Evolutionary conservation across 2,329 filamentous ascomycete genomes (phyloP), one percentile per base, ranked within the genome.

Genomic region (Hypoxylon sp.): DNA sequence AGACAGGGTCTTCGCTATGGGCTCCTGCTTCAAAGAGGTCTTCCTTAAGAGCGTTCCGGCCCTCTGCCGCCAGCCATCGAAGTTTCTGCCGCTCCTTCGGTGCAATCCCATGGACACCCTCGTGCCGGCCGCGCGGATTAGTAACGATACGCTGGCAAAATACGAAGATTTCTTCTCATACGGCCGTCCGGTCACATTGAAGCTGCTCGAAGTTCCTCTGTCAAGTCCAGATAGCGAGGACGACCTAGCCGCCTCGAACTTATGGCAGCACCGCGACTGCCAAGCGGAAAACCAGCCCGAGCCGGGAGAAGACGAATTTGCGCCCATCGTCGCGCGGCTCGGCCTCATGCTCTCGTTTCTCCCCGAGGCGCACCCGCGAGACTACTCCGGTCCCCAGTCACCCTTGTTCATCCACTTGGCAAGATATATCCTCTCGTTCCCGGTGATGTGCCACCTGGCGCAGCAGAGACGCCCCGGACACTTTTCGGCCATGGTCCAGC

Each of bases 1-100:
- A 26, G 70, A 72, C 41, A 61, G 62, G 5, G 59, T 72, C 15
- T 71, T 72, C 46, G 53, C 57, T 2, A 68, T 72, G 50, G 66
- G 68, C 34, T 65, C 65, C 1, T 69, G 70, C 30, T 37, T 72
- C 17, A 71, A 72, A 24, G 53, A 62, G 48, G 66, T 66, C 8
- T 67, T 71, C 17, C 47, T 71, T n/a, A 59, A 62, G 7, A 65
- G 56, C n/a, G 47, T 71, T 11, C 59, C 66, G 19, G 47, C 51
- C 22, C 24, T 59, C 10, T 50, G 53, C 24, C 56, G 24, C 32
- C 50, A 39, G 34, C 34, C 34, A 15, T 39, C 34, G 8, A 39
- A n/a, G 34, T 39, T 39, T 13, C 34, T 39, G n/a, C 34, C 34
- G 13, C 34, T 39, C n/a, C 34, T 39, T 4, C 34, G n/a, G 34